Conservation (phyloP, 2,329 filamentous ascomycete genomes). For the Penicillium sp. region DNA sequence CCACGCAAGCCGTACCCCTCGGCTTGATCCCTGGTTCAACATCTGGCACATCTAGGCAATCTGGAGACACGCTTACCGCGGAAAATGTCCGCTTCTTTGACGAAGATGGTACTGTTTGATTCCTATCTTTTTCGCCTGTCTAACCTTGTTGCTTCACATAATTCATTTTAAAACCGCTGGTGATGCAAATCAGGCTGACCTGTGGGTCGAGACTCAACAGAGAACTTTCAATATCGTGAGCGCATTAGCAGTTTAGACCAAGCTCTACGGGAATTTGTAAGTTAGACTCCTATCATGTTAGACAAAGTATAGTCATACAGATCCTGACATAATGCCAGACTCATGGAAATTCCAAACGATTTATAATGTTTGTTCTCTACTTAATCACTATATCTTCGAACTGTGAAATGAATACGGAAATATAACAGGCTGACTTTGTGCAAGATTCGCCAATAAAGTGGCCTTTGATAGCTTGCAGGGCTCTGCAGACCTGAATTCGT, state of each 20-base stretch:
- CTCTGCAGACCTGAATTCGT: not conserved
- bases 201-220: not conserved
- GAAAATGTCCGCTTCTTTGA: not conserved
- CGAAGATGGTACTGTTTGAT: not conserved
- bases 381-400: not conserved
- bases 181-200: not conserved
- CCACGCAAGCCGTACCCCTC: not conserved
- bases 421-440: not conserved
- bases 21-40: not conserved
- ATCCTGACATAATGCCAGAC: not conserved
- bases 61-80: not conserved
- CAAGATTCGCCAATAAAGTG: not conserved
- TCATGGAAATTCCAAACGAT: not conserved
- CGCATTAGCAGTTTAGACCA: not conserved
- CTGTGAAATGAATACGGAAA: not conserved
- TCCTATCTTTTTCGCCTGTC: no score
- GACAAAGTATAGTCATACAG: not conserved
- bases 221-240: not conserved
- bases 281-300: not conserved
- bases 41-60: not conserved
- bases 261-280: not conserved
- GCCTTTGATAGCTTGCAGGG: not conserved
- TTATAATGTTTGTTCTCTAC: constrained; percentile 3
- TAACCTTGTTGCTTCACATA: not conserved
- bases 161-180: not conserved